Conservation (phyloP, 2,329 filamentous ascomycete genomes). For the Cordyceps pruinosa region DNA sequence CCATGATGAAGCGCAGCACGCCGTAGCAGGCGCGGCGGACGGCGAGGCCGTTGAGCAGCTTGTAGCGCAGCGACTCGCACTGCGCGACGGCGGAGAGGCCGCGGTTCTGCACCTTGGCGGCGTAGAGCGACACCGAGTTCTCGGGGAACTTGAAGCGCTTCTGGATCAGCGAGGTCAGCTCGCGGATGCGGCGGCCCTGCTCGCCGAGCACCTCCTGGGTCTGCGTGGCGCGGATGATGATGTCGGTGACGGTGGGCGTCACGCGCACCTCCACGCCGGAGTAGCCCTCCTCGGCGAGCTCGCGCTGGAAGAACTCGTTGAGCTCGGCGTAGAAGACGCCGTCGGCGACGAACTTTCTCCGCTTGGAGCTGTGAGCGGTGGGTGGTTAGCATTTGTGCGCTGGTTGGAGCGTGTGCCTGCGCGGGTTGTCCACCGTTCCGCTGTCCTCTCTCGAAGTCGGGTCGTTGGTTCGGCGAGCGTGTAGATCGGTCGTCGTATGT, state of each 20-base stretch:
- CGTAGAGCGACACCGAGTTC: slow-evolving; percentile 99
- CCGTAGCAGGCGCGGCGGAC: slow-evolving; percentile 99
- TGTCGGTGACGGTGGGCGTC: slow-evolving; percentile 98
- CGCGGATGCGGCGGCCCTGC: slow-evolving; percentile 99
- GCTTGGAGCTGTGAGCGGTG: slow-evolving; percentile 62
- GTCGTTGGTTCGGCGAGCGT: not conserved
- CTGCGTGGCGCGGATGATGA: slow-evolving; percentile 99
- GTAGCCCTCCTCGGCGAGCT: slow-evolving; percentile 99
- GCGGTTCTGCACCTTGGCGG: slow-evolving; percentile 99
- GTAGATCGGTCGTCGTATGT: not conserved
- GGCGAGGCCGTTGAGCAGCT: slow-evolving; percentile 98
- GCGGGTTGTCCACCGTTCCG: not conserved
- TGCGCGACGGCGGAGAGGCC: slow-evolving; percentile 99
- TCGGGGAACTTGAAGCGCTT: slow-evolving; percentile 99
- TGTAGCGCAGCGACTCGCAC: slow-evolving; percentile 99
- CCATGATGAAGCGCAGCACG: slow-evolving; percentile 99
- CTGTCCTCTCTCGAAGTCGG: not conserved
- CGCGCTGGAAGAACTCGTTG: slow-evolving; percentile 99
- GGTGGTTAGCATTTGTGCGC: slow-evolving; percentile 7
- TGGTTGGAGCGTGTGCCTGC: not conserved
- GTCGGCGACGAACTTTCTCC: slow-evolving; percentile 92
- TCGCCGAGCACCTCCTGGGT: slow-evolving; percentile 99
- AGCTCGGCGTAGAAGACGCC: slow-evolving; percentile 99
- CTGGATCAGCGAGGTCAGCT: slow-evolving; percentile 99
- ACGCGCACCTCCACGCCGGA: slow-evolving; percentile 99